These are phyloP conservation scores for Arthrinium phaeospermum DNA, from an alignment of 2,329 filamentous ascomycete species.

Conservation along the genomic window DNA sequence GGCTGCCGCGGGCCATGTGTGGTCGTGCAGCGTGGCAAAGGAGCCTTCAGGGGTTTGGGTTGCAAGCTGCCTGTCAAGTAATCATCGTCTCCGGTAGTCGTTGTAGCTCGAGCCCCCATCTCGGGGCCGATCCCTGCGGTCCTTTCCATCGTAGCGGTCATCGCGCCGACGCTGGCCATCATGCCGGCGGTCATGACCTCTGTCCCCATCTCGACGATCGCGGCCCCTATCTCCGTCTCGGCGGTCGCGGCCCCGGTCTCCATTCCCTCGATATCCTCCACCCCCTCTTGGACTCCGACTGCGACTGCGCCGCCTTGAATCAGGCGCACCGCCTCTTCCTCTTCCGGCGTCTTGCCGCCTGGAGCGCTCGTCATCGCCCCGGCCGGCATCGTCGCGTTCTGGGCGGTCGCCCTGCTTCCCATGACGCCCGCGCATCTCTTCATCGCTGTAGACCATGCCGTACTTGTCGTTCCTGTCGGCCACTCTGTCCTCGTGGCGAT, in stretches of 20 bases:
- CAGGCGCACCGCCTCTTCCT: slow-evolving; percentile 34
- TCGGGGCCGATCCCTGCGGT: slow-evolving; percentile 30
- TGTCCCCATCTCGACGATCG: slow-evolving; percentile 25
- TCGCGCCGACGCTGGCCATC: slow-evolving; percentile 29
- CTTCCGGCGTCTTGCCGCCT: slow-evolving; percentile 22
- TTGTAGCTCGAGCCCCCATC: slow-evolving; percentile 25
- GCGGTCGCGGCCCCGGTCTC: slow-evolving; percentile 19
- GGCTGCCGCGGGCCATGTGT: not conserved
- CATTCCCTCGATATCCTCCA: slow-evolving; percentile 23
- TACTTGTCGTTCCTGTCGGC: slow-evolving; percentile 59
- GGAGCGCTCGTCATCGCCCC: slow-evolving; percentile 34
- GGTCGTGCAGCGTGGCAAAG: not conserved
- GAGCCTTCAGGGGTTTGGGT: too few species aligned
- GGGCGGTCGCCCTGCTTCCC: slow-evolving; percentile 43
- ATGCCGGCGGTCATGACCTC: slow-evolving; percentile 18
- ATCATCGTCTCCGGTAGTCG: slow-evolving; percentile 33
- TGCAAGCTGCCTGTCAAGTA: not conserved
- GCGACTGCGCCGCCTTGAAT: slow-evolving; percentile 39
- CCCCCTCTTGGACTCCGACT: slow-evolving; percentile 39
- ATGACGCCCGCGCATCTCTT: slow-evolving; percentile 64
- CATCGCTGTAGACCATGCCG: slow-evolving; percentile 81
- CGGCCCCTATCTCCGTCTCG: slow-evolving; percentile 13
- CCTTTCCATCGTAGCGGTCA: slow-evolving; percentile 31
- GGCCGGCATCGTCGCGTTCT: slow-evolving; percentile 33
- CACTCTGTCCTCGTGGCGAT: slow-evolving; percentile 63